phyloP scores from a whole-genome alignment of 177 flowering plant species.

The Vitis hybrid region DNA sequence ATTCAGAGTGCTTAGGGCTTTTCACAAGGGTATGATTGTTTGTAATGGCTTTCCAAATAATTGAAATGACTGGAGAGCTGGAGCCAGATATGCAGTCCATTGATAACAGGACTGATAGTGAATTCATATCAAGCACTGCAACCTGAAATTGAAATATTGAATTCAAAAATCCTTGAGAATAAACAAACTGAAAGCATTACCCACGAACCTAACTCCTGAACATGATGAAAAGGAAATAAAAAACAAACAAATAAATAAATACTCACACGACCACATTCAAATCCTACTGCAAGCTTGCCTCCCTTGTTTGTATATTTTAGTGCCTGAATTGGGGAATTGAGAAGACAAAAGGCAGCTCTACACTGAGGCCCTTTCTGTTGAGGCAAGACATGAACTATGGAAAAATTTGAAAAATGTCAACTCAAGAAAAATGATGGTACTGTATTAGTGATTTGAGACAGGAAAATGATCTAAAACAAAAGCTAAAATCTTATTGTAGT shows the following conservation, averaged over 20 bases:
- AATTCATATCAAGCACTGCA: conserved; percentile 57
- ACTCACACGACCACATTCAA: conserved; percentile 48
- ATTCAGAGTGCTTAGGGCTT: conserved; percentile 31
- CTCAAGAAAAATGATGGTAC: neutral
- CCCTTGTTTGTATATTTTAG: conserved; percentile 37
- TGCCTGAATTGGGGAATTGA: conserved; percentile 38
- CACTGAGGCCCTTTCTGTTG: conserved; percentile 34
- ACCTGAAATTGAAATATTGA: conserved; percentile 48
- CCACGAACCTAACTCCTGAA: neutral
- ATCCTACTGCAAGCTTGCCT: conserved; percentile 48
- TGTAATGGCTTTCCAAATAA: conserved; percentile 31
- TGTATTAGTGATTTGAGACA: no score
- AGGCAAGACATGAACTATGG: conserved; percentile 38
- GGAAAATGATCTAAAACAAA: no score
- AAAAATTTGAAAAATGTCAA: conserved; percentile 11
- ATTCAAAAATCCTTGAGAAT: neutral
- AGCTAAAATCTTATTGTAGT: no score
- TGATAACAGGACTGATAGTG: conserved; percentile 48
- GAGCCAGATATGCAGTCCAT: conserved; percentile 40
- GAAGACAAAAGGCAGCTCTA: conserved; percentile 39
- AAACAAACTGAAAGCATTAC: neutral
- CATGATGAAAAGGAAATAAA: neutral
- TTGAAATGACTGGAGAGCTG: conserved; percentile 52
- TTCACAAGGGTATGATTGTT: conserved; percentile 20
- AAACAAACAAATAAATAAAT: conserved; percentile 3